Evolutionary conservation across 495 filamentous ascomycete genomes (phyloP), one percentile per base, ranked within the genome.

Genomic region (Lepidopterella palustris): DNA sequence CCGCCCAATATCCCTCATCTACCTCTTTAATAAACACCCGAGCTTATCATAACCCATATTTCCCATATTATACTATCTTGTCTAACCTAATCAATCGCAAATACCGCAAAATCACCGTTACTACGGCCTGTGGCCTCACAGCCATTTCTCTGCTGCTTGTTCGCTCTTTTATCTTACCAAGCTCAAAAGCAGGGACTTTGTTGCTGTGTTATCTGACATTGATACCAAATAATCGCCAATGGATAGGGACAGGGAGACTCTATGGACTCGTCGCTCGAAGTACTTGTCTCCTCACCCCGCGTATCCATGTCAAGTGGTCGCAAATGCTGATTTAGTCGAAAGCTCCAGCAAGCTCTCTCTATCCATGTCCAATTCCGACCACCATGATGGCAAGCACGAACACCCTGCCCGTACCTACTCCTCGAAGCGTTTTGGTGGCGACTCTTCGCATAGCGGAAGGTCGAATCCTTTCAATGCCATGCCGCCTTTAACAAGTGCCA

Each of bases 181-280:
- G 60, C 60, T 60, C 32, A n/a, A n/a, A 29, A 1, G 55, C 64
- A 60, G 64, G 54, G 60, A 15, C 28, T 13, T 15, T 21, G 26
- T 21, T 9, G 24, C 27, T 32, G 25, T 45, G 8, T 31, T 26
- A 28, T 8, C 28, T 28, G 21, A 15, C 10, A 32, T 27, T 24
- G 5, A 26, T 35, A 48, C 31, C 20, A 8, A 9, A 5, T 55
- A 53, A 55, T 54, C 47, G 35, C 53, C 59, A 62, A 68, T 68
- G 62, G 63, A 62, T 69, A 87, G 84, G 81, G 83, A 85, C 76
- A 83, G 83, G 71, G 82, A 80, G 73, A 82, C 80, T 67, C 74
- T 95, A 82, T 96, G 91, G 91, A 90, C 86, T 80, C 87, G 91
- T 72, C 88, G 91, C 74, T 84, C 88, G 71, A 95, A 92, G 90